A percentile compares a stretch with the other conserved stretches of the same genome.
Evolutionary conservation across 176 grass and related monocot species (phyloP).

Genomic region (Echinochloa phyllopogon): DNA sequence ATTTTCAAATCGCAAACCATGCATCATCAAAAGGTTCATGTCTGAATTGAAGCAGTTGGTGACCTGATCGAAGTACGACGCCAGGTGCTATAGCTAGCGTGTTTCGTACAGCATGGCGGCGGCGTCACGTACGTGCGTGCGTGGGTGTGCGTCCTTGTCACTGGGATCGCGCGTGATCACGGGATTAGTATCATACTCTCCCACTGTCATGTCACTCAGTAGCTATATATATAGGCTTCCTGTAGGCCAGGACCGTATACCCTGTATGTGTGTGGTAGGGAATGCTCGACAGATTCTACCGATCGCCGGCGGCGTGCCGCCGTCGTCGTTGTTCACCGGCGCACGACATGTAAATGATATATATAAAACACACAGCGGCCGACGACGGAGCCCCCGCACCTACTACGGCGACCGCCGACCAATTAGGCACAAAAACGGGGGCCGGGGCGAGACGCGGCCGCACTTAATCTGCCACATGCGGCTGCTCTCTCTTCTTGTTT

Average conservation of each 20-base stretch:
- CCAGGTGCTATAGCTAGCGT: not conserved
- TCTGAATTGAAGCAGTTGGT: too few species aligned
- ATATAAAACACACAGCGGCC: not conserved
- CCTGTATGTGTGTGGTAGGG: too few species aligned
- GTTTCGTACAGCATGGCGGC: not conserved
- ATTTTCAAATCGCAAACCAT: too few species aligned
- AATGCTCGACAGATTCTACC: too few species aligned
- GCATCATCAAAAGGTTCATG: too few species aligned
- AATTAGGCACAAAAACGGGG: not conserved
- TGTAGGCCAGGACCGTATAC: too few species aligned
- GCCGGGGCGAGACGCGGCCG: rapidly evolving
- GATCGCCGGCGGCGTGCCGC: not conserved
- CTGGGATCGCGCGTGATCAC: not conserved
- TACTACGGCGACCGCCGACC: not conserved
- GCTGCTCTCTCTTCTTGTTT: not conserved
- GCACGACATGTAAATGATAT: not conserved
- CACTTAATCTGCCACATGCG: not conserved
- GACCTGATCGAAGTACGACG: not conserved
- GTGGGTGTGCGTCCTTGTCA: not conserved
- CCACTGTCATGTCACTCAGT: not conserved
- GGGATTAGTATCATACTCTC: not conserved
- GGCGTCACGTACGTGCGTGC: not conserved
- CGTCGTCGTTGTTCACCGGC: not conserved
- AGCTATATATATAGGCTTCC: too few species aligned
- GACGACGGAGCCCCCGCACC: not conserved